Conservation (phyloP, 768 basidiomycete genomes). For the Lactarius hatsudake region DNA sequence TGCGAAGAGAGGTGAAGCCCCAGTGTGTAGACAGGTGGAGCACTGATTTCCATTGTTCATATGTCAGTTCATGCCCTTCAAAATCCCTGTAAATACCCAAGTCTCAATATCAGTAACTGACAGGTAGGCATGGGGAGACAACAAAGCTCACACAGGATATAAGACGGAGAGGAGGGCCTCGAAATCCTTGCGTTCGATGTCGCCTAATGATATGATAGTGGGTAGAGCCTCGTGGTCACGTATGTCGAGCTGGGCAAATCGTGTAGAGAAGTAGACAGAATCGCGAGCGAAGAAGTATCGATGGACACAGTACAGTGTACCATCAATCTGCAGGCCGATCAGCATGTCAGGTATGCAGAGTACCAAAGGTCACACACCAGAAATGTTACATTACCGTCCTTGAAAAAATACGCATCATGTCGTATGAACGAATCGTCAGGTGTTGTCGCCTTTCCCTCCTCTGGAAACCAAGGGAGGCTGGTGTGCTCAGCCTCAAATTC, state of each 20-base stretch:
- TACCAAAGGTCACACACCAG: neutral
- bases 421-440: slow-evolving; percentile 3
- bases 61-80: slow-evolving; percentile 7
- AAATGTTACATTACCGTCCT: slow-evolving; percentile 24
- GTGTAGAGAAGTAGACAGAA: slow-evolving; percentile 21
- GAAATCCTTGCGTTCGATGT: neutral
- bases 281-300: slow-evolving; percentile 26
- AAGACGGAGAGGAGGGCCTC: slow-evolving; percentile 7
- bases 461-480: neutral
- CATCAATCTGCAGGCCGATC: slow-evolving; percentile 19
- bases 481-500: neutral
- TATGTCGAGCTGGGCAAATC: slow-evolving; percentile 10
- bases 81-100: slow-evolving; percentile 3
- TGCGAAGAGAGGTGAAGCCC: slow-evolving; percentile 29
- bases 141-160: slow-evolving; percentile 5
- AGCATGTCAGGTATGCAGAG: neutral
- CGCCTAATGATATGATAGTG: slow-evolving; percentile 1
- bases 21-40: slow-evolving; percentile 32
- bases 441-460: neutral
- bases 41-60: slow-evolving; percentile 30
- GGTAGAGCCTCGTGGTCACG: slow-evolving; percentile 14
- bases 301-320: slow-evolving; percentile 20
- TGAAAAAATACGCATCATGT: slow-evolving; percentile 20
- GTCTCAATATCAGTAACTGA: neutral
- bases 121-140: neutral